Percentiles rank a stretch among this genome's conserved stretches.
Evolutionary conservation across 1,284 basidiomycete genomes (phyloP).

Genomic region (Microbotryomycetes sp.): DNA sequence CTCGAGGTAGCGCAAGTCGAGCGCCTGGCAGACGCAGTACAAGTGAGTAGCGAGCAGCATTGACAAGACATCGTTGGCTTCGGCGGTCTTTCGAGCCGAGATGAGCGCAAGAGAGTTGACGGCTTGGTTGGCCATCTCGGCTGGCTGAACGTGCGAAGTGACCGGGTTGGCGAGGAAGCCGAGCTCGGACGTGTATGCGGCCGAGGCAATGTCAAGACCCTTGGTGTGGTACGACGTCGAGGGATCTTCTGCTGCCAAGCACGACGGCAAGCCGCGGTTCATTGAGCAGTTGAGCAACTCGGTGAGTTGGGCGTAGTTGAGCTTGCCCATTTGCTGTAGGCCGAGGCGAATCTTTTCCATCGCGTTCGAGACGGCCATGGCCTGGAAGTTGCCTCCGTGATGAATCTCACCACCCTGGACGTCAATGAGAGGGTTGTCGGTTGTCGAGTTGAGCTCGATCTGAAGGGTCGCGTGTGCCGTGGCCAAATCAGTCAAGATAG

Average conservation of each 20-base stretch:
- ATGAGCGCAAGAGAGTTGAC: slow-evolving; percentile 72
- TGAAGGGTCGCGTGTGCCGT: slow-evolving; percentile 57
- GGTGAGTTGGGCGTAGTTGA: slow-evolving; percentile 73
- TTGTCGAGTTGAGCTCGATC: slow-evolving; percentile 81
- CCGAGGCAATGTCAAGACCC: slow-evolving; percentile 75
- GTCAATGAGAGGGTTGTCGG: slow-evolving; percentile 67
- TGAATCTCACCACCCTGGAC: slow-evolving; percentile 59
- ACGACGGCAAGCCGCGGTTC: slow-evolving; percentile 75
- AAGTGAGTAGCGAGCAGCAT: slow-evolving; percentile 66
- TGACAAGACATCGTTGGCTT: slow-evolving; percentile 65
- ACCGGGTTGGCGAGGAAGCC: slow-evolving; percentile 76
- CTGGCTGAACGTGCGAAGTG: slow-evolving; percentile 51
- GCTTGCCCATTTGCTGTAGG: slow-evolving; percentile 71
- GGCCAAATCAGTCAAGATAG: slow-evolving; percentile 73
- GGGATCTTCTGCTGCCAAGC: slow-evolving; percentile 67
- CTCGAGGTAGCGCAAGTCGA: slow-evolving; percentile 67
- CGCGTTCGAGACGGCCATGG: slow-evolving; percentile 70
- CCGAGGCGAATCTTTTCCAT: slow-evolving; percentile 81
- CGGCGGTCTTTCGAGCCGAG: slow-evolving; percentile 67
- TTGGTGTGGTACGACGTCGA: slow-evolving; percentile 76
- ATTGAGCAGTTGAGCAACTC: slow-evolving; percentile 72
- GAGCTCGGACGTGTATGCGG: slow-evolving; percentile 71
- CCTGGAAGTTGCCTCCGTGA: slow-evolving; percentile 78
- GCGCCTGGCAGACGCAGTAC: slow-evolving; percentile 68
- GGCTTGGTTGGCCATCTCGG: slow-evolving; percentile 61